Evolutionary conservation across 2,329 filamentous ascomycete species (phyloP), one percentile per base, ranked within the genome.

Genomic region (Claviceps citrina): DNA sequence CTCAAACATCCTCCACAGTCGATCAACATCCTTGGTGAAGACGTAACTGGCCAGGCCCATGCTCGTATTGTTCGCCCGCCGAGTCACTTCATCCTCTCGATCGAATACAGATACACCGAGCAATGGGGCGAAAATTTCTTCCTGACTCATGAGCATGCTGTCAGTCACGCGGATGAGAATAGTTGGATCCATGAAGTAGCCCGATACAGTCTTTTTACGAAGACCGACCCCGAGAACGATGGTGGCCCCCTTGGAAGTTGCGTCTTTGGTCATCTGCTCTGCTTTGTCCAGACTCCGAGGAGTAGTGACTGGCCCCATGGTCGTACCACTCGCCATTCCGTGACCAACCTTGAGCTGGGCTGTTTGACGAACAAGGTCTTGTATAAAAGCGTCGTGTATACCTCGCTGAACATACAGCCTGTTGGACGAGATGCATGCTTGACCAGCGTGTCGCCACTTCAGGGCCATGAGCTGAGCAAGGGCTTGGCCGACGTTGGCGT

Each of bases 21-120:
- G 49, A 31, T 56, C 55, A n/a, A 63, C 49, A 47, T 67, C 54
- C 43, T 57, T 55, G 33, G 59, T 79, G 59, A 77, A 84, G 59
- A 82, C 81, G 58, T 84, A 84, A 2, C 76, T 79, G 0, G 81
- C 78, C 26, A 84, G 66, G 1, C 81, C 80, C 34, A 84, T 78
- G 44, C 80, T 76, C 0, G 76, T 67, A 4, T 59, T 51, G 52
- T 85, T 84, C 2, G 79, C 80, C 40, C 78, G 60, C 41, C 70
- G 62, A 7, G 83, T 68, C 6, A 81, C 80, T 43, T 85, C 78
- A 25, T 77, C 73, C 54, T 85, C 80, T 0, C 70, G 75, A 24
- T 80, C 68, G 53, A 84, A 84, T 12, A 68, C 63, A 58, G 81
- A 82, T 2, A 84, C 56, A 1, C 75, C 78, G 0, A 78, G 76